phyloP scores from a whole-genome alignment of 768 basidiomycete genomes.

The Rhodocollybia butyracea region DNA sequence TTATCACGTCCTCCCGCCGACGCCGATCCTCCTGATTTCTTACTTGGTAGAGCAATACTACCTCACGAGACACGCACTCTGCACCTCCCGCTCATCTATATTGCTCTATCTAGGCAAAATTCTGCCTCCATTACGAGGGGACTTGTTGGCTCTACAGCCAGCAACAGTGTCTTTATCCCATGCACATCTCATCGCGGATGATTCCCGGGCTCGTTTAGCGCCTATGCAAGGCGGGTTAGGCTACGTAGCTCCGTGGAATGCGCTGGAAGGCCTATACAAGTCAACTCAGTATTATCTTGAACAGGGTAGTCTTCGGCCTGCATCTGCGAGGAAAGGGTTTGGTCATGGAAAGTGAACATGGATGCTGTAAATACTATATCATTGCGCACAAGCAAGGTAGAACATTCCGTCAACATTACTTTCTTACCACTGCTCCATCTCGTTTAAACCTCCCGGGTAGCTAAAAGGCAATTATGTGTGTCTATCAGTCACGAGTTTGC shows the following conservation, averaged over 20 bases:
- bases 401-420: too few species aligned
- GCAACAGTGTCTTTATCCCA: constrained; percentile 30
- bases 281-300: constrained; percentile 26
- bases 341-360: constrained; percentile 2
- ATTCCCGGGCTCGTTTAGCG: constrained; percentile 31
- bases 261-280: constrained; percentile 31
- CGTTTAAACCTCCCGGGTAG: too few species aligned
- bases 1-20: constrained; percentile 28
- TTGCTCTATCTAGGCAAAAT: not conserved
- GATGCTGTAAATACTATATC: too few species aligned
- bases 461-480: too few species aligned
- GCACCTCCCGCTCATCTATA: not conserved
- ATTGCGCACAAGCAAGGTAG: too few species aligned
- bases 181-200: constrained; percentile 36
- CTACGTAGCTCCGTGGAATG: constrained; percentile 27
- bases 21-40: constrained; percentile 13
- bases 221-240: constrained; percentile 35
- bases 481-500: too few species aligned
- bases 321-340: not conserved
- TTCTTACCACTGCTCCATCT: too few species aligned
- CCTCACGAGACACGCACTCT: constrained; percentile 11
- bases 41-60: constrained; percentile 17
- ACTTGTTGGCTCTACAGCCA: constrained; percentile 36
- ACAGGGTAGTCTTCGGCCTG: not conserved
- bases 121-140: constrained; percentile 18